A percentile compares a stretch with the other conserved stretches of the same genome.
Conservation (phyloP, 2,329 filamentous ascomycete species). For the Zarea fungicola region DNA sequence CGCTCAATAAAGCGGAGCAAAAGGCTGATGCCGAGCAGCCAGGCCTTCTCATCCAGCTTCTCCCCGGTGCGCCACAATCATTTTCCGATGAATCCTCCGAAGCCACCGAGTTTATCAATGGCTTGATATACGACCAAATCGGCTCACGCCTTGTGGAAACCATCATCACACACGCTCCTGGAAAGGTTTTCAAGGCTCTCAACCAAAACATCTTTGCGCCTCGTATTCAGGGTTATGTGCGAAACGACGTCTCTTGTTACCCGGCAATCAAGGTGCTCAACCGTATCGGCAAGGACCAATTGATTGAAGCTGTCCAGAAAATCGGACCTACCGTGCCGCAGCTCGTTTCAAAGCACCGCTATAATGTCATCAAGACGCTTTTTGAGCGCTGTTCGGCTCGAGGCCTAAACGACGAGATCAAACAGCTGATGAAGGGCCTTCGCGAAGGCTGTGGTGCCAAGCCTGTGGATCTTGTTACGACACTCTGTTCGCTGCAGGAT, state of each 20-base stretch:
- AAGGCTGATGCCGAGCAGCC: constrained; percentile 30
- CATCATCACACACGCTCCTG: constrained; percentile 73
- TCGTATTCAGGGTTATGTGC: constrained; percentile 71
- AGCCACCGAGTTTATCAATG: constrained; percentile 72
- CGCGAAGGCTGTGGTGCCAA: constrained; percentile 43
- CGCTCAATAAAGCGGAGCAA: constrained; percentile 58
- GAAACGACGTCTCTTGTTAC: constrained; percentile 87
- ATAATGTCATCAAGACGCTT: constrained; percentile 72
- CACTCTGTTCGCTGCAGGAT: constrained; percentile 42
- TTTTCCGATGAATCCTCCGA: constrained; percentile 68
- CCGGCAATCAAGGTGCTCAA: constrained; percentile 79
- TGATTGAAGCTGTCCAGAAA: constrained; percentile 65
- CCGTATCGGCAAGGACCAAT: constrained; percentile 79
- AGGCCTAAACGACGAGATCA: constrained; percentile 48
- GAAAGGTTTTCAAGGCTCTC: constrained; percentile 84
- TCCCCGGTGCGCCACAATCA: constrained; percentile 69
- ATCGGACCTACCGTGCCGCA: constrained; percentile 68
- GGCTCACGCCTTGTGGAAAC: constrained; percentile 88
- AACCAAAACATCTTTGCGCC: constrained; percentile 76
- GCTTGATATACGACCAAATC: constrained; percentile 82
- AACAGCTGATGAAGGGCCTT: constrained; percentile 42
- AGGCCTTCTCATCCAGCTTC: constrained; percentile 67
- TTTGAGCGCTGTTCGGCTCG: constrained; percentile 78
- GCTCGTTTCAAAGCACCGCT: constrained; percentile 69
- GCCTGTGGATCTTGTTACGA: constrained; percentile 43